Percentiles rank a stretch among this genome's conserved stretches.
These are phyloP conservation scores for Hypericum androsaemum DNA, from an alignment of 345 rosid genomes.

Conservation along the genomic window DNA sequence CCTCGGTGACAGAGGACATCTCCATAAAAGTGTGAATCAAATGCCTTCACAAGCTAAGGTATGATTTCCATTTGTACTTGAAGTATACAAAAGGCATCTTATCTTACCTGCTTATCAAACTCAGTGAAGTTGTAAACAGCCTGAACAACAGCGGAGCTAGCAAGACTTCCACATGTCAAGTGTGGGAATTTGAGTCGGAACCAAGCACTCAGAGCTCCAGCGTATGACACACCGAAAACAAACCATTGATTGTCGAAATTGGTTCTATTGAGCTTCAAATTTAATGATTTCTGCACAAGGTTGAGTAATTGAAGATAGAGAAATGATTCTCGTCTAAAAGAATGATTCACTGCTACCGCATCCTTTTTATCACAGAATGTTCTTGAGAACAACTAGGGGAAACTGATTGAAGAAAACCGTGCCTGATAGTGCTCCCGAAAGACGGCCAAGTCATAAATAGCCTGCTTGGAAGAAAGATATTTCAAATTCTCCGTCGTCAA, in stretches of 20 bases:
- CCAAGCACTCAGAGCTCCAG: constrained; percentile 99
- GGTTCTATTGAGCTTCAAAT: constrained; percentile 48
- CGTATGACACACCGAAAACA: constrained; percentile 66
- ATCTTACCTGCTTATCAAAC: constrained; percentile 68
- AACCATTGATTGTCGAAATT: constrained; percentile 75
- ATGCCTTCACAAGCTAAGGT: no score
- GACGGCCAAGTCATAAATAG: constrained; percentile 77
- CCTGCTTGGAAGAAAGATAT: constrained; percentile 85
- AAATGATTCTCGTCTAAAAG: background rate
- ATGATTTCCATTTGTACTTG: no score
- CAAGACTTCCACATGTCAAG: constrained; percentile 90
- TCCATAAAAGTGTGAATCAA: no score
- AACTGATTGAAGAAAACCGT: constrained; percentile 6
- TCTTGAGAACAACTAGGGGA: background rate
- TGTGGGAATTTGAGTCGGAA: constrained; percentile 93
- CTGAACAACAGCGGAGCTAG: constrained; percentile 94
- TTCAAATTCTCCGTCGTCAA: constrained; percentile 57
- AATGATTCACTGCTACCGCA: background rate
- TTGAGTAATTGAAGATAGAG: constrained; percentile 1
- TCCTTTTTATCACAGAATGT: background rate
- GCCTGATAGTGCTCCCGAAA: constrained; percentile 83
- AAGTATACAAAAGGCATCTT: background rate
- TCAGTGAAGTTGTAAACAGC: constrained; percentile 69
- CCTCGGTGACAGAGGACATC: background rate
- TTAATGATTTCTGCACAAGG: constrained; percentile 44